phyloP scores from a whole-genome alignment of 805 yeast species.

The Kodamaea hsintzibuensis region DNA sequence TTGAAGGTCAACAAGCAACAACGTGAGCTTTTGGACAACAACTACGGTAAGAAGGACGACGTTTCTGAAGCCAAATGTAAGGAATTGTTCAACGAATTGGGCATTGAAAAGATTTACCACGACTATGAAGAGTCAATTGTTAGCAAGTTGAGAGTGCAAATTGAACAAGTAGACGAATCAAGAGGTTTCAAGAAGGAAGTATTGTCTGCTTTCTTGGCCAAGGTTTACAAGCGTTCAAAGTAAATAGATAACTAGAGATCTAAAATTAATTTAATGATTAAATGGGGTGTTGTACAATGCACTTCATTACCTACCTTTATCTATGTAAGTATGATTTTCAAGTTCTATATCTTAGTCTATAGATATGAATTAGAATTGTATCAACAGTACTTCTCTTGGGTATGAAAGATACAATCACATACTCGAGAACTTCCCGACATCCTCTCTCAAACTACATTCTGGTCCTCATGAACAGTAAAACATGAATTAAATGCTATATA shows the following conservation, averaged over 20 bases:
- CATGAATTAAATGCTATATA: neutral
- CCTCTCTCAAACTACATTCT: neutral
- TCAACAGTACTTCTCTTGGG: too few species aligned
- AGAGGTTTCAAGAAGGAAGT: conserved; percentile 92
- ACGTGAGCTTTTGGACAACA: conserved; percentile 76
- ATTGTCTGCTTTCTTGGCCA: conserved; percentile 79
- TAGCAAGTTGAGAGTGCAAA: conserved; percentile 59
- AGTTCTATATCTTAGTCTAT: too few species aligned
- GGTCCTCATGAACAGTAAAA: neutral
- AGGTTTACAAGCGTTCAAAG: conserved; percentile 92
- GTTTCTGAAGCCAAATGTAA: conserved; percentile 68
- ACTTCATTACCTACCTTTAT: too few species aligned
- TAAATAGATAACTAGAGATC: conserved; percentile 31
- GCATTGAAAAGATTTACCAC: conserved; percentile 67
- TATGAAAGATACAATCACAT: too few species aligned
- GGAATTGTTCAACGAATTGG: conserved; percentile 69
- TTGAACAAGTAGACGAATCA: conserved; percentile 77
- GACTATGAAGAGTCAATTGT: conserved; percentile 84
- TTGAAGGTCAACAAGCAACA: conserved; percentile 76
- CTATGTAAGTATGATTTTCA: too few species aligned
- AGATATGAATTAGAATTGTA: too few species aligned
- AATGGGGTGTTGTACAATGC: neutral
- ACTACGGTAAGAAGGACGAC: conserved; percentile 85
- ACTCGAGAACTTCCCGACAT: too few species aligned
- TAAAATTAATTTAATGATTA: neutral